These are phyloP conservation scores for Wickerhamia fluorescens DNA, from an alignment of 805 yeast genomes.

Conservation along the genomic window DNA sequence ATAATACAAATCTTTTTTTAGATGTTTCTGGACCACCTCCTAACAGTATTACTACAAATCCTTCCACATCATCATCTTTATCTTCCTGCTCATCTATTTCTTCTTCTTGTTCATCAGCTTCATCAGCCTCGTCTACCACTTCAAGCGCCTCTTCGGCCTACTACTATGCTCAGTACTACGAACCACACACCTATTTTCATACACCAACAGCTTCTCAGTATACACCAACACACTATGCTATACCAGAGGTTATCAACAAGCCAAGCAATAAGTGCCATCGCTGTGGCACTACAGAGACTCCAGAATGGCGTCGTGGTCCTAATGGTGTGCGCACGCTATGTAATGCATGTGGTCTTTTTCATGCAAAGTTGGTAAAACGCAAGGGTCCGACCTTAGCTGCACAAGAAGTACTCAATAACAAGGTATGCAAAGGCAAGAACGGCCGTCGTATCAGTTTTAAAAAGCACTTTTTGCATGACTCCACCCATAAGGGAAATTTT, in stretches of 20 bases:
- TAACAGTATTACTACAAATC: no score
- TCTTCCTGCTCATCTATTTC: no score
- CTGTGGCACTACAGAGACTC: constrained; percentile 41
- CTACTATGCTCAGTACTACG: no score
- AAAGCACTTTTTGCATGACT: constrained; percentile 16
- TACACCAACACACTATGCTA: constrained; percentile 16
- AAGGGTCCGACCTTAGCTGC: constrained; percentile 25
- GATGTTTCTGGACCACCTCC: no score
- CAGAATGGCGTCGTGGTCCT: constrained; percentile 41
- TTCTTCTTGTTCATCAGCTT: no score
- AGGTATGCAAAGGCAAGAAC: constrained; percentile 38
- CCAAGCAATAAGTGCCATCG: constrained; percentile 35
- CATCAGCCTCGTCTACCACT: no score
- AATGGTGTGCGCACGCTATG: constrained; percentile 39
- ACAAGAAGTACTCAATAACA: constrained; percentile 32
- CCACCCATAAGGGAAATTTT: no score
- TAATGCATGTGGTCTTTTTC: constrained; percentile 38
- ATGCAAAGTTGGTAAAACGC: constrained; percentile 30
- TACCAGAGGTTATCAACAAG: constrained; percentile 28
- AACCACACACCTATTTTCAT: no score
- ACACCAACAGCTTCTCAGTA: no score
- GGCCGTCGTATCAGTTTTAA: constrained; percentile 34
- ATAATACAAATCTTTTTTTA: no score
- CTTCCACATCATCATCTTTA: no score
- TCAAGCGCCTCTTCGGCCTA: no score